A percentile compares a stretch with the other conserved stretches of the same genome.
Evolutionary conservation across 208 protist species (phyloP).

Genomic region (Trypanosoma brucei): DNA sequence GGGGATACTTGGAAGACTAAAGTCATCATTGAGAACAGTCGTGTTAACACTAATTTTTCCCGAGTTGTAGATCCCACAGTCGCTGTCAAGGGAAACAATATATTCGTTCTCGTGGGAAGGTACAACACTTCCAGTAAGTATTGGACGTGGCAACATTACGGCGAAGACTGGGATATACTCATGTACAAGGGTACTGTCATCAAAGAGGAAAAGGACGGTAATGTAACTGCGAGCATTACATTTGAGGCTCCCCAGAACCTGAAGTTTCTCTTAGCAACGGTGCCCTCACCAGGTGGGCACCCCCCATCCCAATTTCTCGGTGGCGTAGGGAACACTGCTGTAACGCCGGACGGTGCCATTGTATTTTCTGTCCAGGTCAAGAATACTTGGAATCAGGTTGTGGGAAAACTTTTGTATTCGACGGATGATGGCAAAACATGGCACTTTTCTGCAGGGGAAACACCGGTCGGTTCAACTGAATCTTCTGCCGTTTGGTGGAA

Average conservation of each 20-base stretch:
- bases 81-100: background rate
- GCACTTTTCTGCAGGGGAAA: background rate
- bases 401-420: background rate
- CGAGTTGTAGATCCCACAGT: background rate
- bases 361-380: background rate
- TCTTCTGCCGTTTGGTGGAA: background rate
- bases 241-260: no score
- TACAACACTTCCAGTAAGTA: background rate
- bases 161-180: background rate
- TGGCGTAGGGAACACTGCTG: background rate
- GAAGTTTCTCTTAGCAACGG: no score
- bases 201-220: no score
- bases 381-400: background rate
- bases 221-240: no score
- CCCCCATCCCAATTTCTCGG: background rate
- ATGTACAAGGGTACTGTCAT: background rate
- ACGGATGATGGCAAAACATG: background rate
- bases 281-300: background rate
- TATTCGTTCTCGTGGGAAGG: background rate
- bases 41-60: background rate
- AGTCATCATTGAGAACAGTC: background rate
- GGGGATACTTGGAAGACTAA: background rate
- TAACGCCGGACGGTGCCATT: background rate
- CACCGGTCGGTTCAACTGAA: background rate
- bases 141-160: constrained; percentile 1